Conservation (phyloP, 1,284 basidiomycete species). For the Volvariella volvacea region DNA sequence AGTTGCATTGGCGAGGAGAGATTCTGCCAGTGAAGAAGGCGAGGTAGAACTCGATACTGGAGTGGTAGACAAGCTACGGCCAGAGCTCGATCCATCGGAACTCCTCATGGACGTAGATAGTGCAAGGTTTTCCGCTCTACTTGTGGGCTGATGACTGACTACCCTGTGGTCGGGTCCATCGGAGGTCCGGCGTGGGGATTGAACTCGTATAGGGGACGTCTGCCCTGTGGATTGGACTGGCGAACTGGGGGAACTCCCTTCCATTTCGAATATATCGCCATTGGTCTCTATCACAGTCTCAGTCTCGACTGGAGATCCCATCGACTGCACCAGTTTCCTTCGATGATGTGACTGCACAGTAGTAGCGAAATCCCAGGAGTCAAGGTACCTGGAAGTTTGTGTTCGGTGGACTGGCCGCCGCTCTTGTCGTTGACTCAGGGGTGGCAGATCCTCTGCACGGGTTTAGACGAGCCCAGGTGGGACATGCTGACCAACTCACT, state of each 20-base stretch:
- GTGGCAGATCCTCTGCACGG: slow-evolving; percentile 52
- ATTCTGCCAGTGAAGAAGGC: too few species aligned
- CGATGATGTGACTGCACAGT: slow-evolving; percentile 29
- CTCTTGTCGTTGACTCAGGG: slow-evolving; percentile 65
- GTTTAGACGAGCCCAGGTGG: slow-evolving; percentile 1
- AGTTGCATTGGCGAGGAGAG: too few species aligned
- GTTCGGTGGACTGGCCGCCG: slow-evolving; percentile 38
- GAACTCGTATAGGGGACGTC: too few species aligned
- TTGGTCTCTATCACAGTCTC: slow-evolving; percentile 4
- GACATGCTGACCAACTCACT: slow-evolving; percentile 28
- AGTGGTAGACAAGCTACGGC: too few species aligned
- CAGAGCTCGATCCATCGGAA: too few species aligned
- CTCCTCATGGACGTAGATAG: too few species aligned
- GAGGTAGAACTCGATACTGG: too few species aligned
- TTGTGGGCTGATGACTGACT: too few species aligned
- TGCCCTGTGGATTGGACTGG: too few species aligned
- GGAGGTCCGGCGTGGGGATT: too few species aligned
- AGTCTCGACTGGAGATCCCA: slow-evolving; percentile 1
- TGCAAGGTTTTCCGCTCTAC: too few species aligned
- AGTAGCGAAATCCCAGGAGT: slow-evolving; percentile 62
- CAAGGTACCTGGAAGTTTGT: slow-evolving; percentile 41
- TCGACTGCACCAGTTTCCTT: slow-evolving; percentile 16
- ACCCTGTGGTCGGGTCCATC: too few species aligned
- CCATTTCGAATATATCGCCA: slow-evolving; percentile 21
- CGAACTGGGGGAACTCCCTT: slow-evolving; percentile 7